A percentile compares a stretch with the other conserved stretches of the same genome.
These are phyloP conservation scores for Penicillium goetzii DNA, from an alignment of 495 filamentous ascomycete species.

Conservation along the genomic window DNA sequence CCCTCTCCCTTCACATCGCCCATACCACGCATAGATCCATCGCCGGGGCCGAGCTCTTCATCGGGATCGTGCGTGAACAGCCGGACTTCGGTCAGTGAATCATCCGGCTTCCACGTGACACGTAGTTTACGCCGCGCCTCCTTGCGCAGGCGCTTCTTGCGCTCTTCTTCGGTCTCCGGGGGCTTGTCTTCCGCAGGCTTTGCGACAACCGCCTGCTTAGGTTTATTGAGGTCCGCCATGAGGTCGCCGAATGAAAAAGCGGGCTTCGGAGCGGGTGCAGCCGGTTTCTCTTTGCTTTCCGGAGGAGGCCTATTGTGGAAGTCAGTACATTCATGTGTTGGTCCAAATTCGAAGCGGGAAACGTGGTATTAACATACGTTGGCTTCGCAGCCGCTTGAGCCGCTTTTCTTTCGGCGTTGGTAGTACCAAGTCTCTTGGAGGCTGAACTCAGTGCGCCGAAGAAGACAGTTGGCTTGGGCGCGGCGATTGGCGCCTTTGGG, in stretches of 20 bases:
- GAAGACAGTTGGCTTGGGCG: conserved; percentile 60
- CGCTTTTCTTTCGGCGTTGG: conserved; percentile 56
- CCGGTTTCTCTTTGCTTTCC: conserved; percentile 47
- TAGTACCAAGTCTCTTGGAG: conserved; percentile 63
- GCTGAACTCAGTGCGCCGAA: conserved; percentile 63
- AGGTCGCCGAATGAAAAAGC: conserved; percentile 59
- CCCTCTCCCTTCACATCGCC: conserved; percentile 77
- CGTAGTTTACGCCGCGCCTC: conserved; percentile 73
- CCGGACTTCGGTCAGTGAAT: conserved; percentile 70
- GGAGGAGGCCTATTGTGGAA: conserved; percentile 27
- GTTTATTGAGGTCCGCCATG: conserved; percentile 69
- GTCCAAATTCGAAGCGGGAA: neutral
- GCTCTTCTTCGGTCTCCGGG: conserved; percentile 78
- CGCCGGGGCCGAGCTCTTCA: conserved; percentile 73
- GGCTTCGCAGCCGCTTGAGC: conserved; percentile 52
- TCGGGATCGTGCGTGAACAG: conserved; percentile 80
- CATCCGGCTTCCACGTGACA: conserved; percentile 73
- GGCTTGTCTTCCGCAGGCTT: conserved; percentile 57
- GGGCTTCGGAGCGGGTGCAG: conserved; percentile 45
- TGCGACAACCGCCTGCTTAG: conserved; percentile 58
- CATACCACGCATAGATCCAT: conserved; percentile 66
- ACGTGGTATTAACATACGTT: conserved; percentile 34
- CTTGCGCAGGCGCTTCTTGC: conserved; percentile 72
- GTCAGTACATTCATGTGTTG: conserved; percentile 22
- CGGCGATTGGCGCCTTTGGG: conserved; percentile 52